phyloP scores from a whole-genome alignment of 2,329 filamentous ascomycete species.

The Penicillium glabrum region DNA sequence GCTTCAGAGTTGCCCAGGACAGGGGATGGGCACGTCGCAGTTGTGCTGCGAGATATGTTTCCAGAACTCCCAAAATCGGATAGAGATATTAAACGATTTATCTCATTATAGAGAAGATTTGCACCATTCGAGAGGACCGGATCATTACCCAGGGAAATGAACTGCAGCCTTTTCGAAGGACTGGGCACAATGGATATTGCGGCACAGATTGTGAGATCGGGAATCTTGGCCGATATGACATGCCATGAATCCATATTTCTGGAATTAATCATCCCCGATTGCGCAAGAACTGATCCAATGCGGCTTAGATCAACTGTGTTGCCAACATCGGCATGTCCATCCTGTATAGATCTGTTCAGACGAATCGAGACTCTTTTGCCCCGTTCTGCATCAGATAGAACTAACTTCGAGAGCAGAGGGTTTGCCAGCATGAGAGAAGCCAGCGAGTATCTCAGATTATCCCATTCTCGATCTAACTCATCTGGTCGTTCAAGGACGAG shows the following conservation, averaged over 20 bases:
- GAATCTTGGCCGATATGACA: slow-evolving; percentile 64
- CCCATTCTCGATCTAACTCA: slow-evolving; percentile 65
- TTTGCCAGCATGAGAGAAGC: slow-evolving; percentile 71
- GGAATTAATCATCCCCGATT: slow-evolving; percentile 63
- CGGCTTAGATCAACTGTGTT: slow-evolving; percentile 28
- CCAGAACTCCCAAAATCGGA: slow-evolving; percentile 73
- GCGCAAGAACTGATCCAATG: slow-evolving; percentile 59
- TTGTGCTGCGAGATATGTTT: slow-evolving; percentile 28
- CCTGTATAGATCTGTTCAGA: neutral
- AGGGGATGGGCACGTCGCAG: slow-evolving; percentile 17
- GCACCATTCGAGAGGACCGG: slow-evolving; percentile 61
- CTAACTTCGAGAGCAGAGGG: slow-evolving; percentile 57
- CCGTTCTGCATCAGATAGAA: slow-evolving; percentile 55
- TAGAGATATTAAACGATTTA: slow-evolving; percentile 73
- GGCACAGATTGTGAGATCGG: slow-evolving; percentile 63
- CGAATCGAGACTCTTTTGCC: slow-evolving; percentile 38
- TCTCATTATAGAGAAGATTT: slow-evolving; percentile 70
- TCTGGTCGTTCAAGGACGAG: slow-evolving; percentile 51
- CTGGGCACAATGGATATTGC: slow-evolving; percentile 70
- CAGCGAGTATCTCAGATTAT: slow-evolving; percentile 58
- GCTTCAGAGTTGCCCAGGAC: slow-evolving; percentile 21
- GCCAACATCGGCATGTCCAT: neutral
- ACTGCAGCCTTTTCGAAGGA: slow-evolving; percentile 72
- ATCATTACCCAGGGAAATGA: slow-evolving; percentile 73
- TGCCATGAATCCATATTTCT: slow-evolving; percentile 64